Conservation (phyloP, 169 alveolate genomes). For the Amoebophrya sp. region DNA sequence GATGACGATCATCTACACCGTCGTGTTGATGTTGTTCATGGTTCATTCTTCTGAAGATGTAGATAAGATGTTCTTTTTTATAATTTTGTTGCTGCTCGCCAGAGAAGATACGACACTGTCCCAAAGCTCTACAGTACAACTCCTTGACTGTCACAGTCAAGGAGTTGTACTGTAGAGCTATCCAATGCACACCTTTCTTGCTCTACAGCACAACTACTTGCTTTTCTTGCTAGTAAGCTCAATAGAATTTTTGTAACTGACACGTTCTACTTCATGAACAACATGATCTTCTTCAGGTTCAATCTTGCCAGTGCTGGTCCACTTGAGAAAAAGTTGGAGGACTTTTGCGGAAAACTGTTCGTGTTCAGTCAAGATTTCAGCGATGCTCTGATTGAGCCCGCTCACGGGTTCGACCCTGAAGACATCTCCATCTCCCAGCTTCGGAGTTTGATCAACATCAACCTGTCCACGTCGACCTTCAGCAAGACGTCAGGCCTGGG, state of each 20-base stretch:
- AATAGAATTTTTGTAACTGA: neutral
- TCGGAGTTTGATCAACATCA: neutral
- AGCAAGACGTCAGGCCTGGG: too few species aligned
- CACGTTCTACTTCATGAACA: neutral
- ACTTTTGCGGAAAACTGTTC: neutral
- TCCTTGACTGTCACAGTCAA: too few species aligned
- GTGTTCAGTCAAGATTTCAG: neutral
- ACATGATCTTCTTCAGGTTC: neutral
- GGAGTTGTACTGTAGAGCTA: too few species aligned
- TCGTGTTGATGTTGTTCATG: too few species aligned
- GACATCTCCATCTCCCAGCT: conserved; percentile 17
- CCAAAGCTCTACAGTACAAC: too few species aligned
- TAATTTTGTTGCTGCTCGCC: too few species aligned
- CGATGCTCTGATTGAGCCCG: neutral
- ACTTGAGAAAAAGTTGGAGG: neutral
- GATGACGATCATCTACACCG: too few species aligned
- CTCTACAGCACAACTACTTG: neutral
- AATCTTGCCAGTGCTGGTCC: neutral
- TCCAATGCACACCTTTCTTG: neutral
- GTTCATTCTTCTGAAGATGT: neutral
- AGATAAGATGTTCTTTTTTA: neutral
- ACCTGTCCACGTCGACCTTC: too few species aligned
- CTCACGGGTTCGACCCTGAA: neutral
- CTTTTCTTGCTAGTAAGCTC: neutral
- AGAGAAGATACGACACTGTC: too few species aligned